Base-by-base conservation (phyloP, 495 filamentous ascomycete genomes). In the Poronia punctata region DNA sequence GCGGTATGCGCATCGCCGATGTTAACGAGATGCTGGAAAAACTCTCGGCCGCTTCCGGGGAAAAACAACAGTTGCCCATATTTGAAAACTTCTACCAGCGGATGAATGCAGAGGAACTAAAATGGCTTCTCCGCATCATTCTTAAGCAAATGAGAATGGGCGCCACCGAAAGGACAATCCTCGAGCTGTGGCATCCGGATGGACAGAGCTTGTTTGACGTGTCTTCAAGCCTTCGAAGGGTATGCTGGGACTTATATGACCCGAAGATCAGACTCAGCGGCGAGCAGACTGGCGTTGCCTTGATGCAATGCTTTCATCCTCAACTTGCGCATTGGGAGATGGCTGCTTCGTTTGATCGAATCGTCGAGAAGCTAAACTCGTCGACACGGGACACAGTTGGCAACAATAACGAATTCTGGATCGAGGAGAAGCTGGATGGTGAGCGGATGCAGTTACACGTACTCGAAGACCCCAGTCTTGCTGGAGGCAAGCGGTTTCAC, bases 401-500 rank as follows among this genome's bases (percentile, higher is more conserved):
- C 33, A 77, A 84, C 3, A 79, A 89, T 30, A 66, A 74, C 7
- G 72, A 78, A 17, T 97, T 95, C 53, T 98, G 88, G 88, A 90
- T 97, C 25, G 92, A 98, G 56, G 92, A 98, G 67, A 98, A 98
- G 61, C 68, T 98, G 11, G 92, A 98, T 53, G 92, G 92, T 5
- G 92, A 98, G 65, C 73, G 92, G 33, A 95, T 98, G 84, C 92
- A 98, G 62, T 70, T 98, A 49, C 92, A 98, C 53, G 95, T 95
- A 86, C 61, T 72, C 16, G 71, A 84, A 27, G 88, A 95, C 44
- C 63, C 76, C 9, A 65, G 57, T 3, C 62, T 76, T 0, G 70
- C 76, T 0, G 86, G 88, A 2, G 86, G 87, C 12, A 80, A 72
- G 40, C 70, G 65, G 41, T 96, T 97, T 57, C 68, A 65, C 17